Percentiles rank a stretch among this genome's conserved stretches.
phyloP scores from a whole-genome alignment of 148 eudicot species.

The Cornus suecica region DNA sequence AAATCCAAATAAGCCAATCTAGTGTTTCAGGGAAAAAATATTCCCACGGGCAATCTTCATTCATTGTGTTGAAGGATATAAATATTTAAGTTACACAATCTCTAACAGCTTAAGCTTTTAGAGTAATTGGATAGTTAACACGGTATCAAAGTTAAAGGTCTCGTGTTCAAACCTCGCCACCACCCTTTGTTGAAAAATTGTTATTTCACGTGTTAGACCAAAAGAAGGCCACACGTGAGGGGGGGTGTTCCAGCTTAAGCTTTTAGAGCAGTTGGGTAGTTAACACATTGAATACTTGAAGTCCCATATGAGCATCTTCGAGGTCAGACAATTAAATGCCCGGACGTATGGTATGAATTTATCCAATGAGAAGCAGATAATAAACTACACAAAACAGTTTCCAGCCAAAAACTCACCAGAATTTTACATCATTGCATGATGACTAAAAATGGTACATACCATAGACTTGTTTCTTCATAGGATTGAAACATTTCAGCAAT shows the following conservation, averaged over 20 bases:
- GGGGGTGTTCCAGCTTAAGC: no score
- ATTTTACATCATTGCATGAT: background rate
- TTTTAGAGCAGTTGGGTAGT: no score
- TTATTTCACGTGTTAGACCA: no score
- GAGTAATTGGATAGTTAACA: no score
- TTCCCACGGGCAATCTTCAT: background rate
- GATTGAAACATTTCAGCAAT: constrained; percentile 84
- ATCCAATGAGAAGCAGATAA: background rate
- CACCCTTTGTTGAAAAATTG: no score
- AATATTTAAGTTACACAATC: no score
- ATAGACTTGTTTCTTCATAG: constrained; percentile 82
- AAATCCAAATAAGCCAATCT: background rate
- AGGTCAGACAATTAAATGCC: background rate
- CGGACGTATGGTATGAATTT: background rate
- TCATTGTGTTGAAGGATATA: no score
- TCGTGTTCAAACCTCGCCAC: no score
- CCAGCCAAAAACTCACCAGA: background rate
- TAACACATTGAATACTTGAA: background rate
- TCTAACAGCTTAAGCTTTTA: no score
- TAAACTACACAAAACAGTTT: background rate
- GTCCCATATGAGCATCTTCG: background rate
- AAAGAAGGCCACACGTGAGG: no score
- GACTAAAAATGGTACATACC: constrained; percentile 33
- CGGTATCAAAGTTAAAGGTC: no score
- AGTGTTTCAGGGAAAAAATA: background rate